Evolutionary conservation across 2,329 filamentous ascomycete species (phyloP).

Genomic region (Aspergillus niger): DNA sequence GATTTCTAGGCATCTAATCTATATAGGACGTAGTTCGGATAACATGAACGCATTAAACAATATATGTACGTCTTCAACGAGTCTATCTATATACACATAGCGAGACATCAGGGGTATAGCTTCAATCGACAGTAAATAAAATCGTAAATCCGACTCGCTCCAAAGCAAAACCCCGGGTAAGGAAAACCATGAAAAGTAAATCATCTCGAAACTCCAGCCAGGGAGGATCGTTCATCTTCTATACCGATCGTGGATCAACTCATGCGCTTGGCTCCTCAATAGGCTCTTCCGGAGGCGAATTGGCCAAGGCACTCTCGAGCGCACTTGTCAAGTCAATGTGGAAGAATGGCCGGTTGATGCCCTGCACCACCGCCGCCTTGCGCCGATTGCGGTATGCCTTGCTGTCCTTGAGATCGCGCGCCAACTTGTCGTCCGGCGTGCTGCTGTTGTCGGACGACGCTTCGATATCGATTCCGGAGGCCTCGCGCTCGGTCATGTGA

Average conservation of each 20-base stretch:
- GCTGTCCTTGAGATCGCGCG: conserved; percentile 51
- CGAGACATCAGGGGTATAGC: conserved; percentile 15
- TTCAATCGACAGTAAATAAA: conserved; percentile 1
- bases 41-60: background rate
- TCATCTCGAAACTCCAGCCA: conserved; percentile 18
- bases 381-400: conserved; percentile 46
- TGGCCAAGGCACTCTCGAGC: conserved; percentile 81
- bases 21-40: background rate
- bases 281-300: conserved; percentile 57
- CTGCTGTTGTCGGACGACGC: conserved; percentile 33
- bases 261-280: conserved; percentile 1
- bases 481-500: conserved; percentile 35
- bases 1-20: too few species aligned
- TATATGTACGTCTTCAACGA: conserved; percentile 5
- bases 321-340: conserved; percentile 90
- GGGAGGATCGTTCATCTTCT: conserved; percentile 12
- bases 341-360: conserved; percentile 89
- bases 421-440: conserved; percentile 40
- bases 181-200: conserved; percentile 1
- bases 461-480: conserved; percentile 32
- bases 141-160: background rate
- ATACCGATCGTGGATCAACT: background rate
- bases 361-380: conserved; percentile 69
- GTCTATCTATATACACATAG: conserved; percentile 19
- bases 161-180: background rate